Conservation (phyloP, 129 eudicot genomes). For the Tagetes erecta region DNA sequence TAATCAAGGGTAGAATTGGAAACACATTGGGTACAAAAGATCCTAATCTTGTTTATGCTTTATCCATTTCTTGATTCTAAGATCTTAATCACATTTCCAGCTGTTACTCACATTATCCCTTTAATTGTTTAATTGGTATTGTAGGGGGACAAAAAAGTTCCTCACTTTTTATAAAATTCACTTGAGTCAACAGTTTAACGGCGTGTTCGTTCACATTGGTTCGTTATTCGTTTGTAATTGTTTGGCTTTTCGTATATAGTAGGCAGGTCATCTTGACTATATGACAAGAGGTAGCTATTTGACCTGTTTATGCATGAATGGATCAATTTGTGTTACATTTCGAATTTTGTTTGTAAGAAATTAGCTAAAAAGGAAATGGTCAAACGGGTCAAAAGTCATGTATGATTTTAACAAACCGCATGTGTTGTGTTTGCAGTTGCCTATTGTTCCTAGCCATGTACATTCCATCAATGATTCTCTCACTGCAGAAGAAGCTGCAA, state of each 20-base stretch:
- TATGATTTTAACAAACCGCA: neutral
- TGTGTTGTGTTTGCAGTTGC: slow-evolving; percentile 51
- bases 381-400: neutral
- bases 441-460: slow-evolving; percentile 74
- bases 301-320: slow-evolving; percentile 7
- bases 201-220: slow-evolving; percentile 22
- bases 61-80: slow-evolving; percentile 35
- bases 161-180: slow-evolving; percentile 25
- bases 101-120: slow-evolving; percentile 27
- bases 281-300: neutral
- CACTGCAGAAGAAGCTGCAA: slow-evolving; percentile 83
- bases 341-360: neutral
- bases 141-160: slow-evolving; percentile 28
- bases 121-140: slow-evolving; percentile 29
- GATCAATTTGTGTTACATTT: neutral
- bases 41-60: slow-evolving; percentile 23
- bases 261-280: slow-evolving; percentile 20
- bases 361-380: neutral
- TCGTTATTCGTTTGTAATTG: slow-evolving; percentile 20
- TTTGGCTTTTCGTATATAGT: slow-evolving; percentile 22
- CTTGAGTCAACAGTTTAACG: slow-evolving; percentile 35
- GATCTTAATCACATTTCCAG: slow-evolving; percentile 40
- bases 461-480: slow-evolving; percentile 72
- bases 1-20: neutral
- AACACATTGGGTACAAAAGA: neutral